These are phyloP conservation scores for Aspergillus sclerotioniger DNA, from an alignment of 495 filamentous ascomycete species.

Conservation along the genomic window DNA sequence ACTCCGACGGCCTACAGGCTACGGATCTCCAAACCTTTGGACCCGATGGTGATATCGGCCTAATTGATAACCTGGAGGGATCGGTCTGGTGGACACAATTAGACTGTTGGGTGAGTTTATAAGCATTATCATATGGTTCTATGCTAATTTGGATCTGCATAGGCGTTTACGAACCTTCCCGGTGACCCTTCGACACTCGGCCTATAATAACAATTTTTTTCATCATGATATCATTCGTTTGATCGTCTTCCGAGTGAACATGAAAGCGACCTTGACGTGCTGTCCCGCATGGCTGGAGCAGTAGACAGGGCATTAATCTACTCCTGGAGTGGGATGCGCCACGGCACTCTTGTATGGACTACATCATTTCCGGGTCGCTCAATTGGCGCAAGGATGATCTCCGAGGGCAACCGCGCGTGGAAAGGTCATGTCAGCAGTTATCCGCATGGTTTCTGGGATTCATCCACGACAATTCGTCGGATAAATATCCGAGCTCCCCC, in stretches of 20 bases:
- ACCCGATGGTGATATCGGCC: slow-evolving; percentile 23
- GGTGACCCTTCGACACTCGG: slow-evolving; percentile 24
- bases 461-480: background rate
- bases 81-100: slow-evolving; percentile 37
- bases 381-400: no score
- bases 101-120: slow-evolving; percentile 33
- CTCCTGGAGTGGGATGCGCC: no score
- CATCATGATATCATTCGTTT: no score
- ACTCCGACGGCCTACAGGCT: slow-evolving; percentile 17
- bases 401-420: no score
- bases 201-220: slow-evolving; percentile 9
- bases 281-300: no score
- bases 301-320: no score
- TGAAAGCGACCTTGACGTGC: no score
- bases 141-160: background rate
- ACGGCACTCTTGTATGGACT: no score
- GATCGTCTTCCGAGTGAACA: no score
- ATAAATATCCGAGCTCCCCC: background rate
- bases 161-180: slow-evolving; percentile 29
- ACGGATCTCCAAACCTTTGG: slow-evolving; percentile 19
- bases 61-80: slow-evolving; percentile 33
- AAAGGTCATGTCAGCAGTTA: no score
- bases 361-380: no score
- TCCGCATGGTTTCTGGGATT: no score
- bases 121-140: background rate